These are phyloP conservation scores for Lentinula boryana DNA, from an alignment of 768 basidiomycete genomes.

Conservation along the genomic window DNA sequence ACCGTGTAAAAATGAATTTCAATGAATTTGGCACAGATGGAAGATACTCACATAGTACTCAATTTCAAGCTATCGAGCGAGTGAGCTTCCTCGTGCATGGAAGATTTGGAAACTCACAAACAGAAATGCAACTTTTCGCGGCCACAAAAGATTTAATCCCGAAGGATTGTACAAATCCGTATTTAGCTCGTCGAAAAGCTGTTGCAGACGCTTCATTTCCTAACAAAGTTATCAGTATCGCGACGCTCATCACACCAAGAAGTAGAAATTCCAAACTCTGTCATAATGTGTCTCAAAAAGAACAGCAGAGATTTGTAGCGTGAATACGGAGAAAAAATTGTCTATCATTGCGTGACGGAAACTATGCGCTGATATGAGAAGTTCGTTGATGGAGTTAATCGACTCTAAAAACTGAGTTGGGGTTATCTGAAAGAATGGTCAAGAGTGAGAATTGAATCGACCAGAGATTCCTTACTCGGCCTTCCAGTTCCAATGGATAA, in stretches of 20 bases:
- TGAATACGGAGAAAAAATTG: slow-evolving; percentile 73
- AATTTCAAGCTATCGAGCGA: slow-evolving; percentile 69
- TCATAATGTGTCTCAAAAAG: slow-evolving; percentile 73
- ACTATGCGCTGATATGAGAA: slow-evolving; percentile 83
- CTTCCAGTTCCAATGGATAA: slow-evolving; percentile 90
- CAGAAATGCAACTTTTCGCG: slow-evolving; percentile 78
- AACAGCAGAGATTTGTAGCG: slow-evolving; percentile 74
- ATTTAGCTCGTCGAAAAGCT: slow-evolving; percentile 65
- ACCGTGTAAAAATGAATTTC: neutral
- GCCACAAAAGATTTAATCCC: slow-evolving; percentile 86
- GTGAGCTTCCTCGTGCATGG: neutral
- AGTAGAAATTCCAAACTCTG: slow-evolving; percentile 41
- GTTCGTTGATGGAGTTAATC: slow-evolving; percentile 85
- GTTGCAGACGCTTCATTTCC: slow-evolving; percentile 72
- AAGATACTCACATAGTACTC: slow-evolving; percentile 77
- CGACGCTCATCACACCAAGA: neutral
- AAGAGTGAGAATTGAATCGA: neutral
- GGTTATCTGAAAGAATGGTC: slow-evolving; percentile 54
- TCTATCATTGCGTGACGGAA: slow-evolving; percentile 63
- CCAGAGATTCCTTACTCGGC: slow-evolving; percentile 55
- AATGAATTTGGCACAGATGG: neutral
- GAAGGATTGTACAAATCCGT: slow-evolving; percentile 71
- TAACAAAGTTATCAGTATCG: slow-evolving; percentile 21
- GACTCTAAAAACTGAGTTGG: slow-evolving; percentile 88
- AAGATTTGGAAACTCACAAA: slow-evolving; percentile 61